Conservation (phyloP, 495 filamentous ascomycete genomes). For the Staphylotrichum tortipilum region DNA sequence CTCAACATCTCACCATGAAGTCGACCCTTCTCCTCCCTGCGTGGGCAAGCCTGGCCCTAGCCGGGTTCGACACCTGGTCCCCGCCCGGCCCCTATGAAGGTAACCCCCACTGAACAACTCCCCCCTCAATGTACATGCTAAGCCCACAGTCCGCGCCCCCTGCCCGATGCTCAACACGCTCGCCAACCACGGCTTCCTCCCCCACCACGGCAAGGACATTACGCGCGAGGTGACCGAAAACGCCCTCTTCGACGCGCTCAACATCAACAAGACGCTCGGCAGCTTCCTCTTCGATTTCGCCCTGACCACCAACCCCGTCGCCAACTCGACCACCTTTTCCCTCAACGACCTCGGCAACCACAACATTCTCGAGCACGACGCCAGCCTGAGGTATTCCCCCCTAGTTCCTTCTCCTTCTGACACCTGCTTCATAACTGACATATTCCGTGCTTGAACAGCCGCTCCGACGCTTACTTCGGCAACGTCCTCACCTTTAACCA, state of each 20-base stretch:
- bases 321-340: conserved; percentile 43
- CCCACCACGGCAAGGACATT: conserved; percentile 32
- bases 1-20: neutral
- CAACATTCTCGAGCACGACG: conserved; percentile 46
- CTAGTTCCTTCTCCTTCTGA: too few relatives aligned
- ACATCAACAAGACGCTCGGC: conserved; percentile 31
- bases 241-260: conserved; percentile 35
- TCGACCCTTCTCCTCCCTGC: neutral
- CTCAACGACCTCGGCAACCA: conserved; percentile 36
- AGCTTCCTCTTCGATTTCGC: conserved; percentile 35
- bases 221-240: conserved; percentile 23
- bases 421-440: too few relatives aligned
- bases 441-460: conserved; percentile 22
- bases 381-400: conserved; percentile 36
- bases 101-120: neutral
- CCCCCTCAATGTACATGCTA: neutral
- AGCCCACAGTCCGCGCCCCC: conserved; percentile 19
- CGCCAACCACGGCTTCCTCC: conserved; percentile 32
- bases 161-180: conserved; percentile 36
- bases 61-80: conserved; percentile 1
- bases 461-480: conserved; percentile 37
- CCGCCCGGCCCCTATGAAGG: conserved; percentile 1
- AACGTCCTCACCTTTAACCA: conserved; percentile 37
- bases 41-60: neutral
- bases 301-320: conserved; percentile 36